These are phyloP conservation scores for Trypanosoma theileri DNA, from an alignment of 208 protist genomes.

Conservation along the genomic window DNA sequence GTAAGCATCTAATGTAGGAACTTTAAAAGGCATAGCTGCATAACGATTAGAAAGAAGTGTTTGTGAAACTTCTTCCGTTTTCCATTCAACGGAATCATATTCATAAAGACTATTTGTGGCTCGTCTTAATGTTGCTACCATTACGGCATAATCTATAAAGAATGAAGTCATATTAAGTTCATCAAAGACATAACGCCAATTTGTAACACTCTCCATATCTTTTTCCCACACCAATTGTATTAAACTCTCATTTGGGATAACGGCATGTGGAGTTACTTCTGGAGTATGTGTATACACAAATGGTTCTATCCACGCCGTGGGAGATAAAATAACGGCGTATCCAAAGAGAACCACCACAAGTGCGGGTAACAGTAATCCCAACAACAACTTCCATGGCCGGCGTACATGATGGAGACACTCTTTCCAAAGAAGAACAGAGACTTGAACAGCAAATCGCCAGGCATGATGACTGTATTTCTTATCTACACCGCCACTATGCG, in stretches of 20 bases:
- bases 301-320: conserved; percentile 10
- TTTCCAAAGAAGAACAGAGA: conserved; percentile 11
- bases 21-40: conserved; percentile 20
- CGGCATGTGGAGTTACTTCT: background rate
- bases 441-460: conserved; percentile 16
- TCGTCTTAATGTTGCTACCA: conserved; percentile 2
- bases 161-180: conserved; percentile 19
- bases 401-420: conserved; percentile 14
- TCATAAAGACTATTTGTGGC: background rate
- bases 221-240: background rate
- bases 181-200: conserved; percentile 18
- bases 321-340: conserved; percentile 16
- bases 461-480: background rate
- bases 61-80: conserved; percentile 9
- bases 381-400: background rate
- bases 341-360: conserved; percentile 12
- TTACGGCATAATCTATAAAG: conserved; percentile 7
- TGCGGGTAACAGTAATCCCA: conserved; percentile 14
- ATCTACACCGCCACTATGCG: too few species aligned
- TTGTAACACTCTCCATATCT: background rate
- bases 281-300: conserved; percentile 10
- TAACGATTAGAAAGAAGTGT: conserved; percentile 24
- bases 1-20: conserved; percentile 27
- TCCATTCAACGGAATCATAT: background rate
- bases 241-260: conserved; percentile 22